Conservation (phyloP, 306 rosid species). For the Elaeagnus macrophylla region DNA sequence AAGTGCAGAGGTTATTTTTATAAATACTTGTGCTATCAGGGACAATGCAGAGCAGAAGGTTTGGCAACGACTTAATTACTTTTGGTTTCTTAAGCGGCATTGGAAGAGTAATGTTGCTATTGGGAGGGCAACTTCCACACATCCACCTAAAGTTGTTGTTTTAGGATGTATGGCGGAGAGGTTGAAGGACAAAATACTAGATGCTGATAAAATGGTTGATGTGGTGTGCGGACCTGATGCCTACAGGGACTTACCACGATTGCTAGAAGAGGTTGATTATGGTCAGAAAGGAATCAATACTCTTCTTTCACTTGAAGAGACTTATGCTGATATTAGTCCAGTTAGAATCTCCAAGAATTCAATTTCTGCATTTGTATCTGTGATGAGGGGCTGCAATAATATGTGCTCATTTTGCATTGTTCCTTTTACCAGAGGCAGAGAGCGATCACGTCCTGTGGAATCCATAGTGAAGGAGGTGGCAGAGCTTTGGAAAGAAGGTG, state of each 20-base stretch:
- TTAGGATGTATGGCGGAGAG: slow-evolving; percentile 99
- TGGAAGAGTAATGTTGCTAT: slow-evolving; percentile 78
- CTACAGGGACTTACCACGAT: slow-evolving; percentile 76
- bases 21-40: slow-evolving; percentile 95
- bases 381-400: slow-evolving; percentile 98
- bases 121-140: slow-evolving; percentile 62
- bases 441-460: slow-evolving; percentile 84
- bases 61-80: slow-evolving; percentile 97
- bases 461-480: slow-evolving; percentile 85
- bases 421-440: slow-evolving; percentile 94
- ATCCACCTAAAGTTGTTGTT: slow-evolving; percentile 88
- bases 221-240: slow-evolving; percentile 99
- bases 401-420: slow-evolving; percentile 98
- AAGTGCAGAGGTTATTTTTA: slow-evolving; percentile 85
- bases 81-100: slow-evolving; percentile 95
- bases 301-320: slow-evolving; percentile 91
- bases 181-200: slow-evolving; percentile 85
- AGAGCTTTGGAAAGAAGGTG: slow-evolving; percentile 84
- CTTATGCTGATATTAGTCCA: slow-evolving; percentile 89
- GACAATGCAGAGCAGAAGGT: slow-evolving; percentile 97
- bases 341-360: slow-evolving; percentile 82
- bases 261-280: slow-evolving; percentile 77
- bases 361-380: slow-evolving; percentile 74
- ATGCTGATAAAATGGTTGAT: slow-evolving; percentile 94
- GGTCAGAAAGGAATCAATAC: slow-evolving; percentile 97